These are phyloP conservation scores for Blastobotrys illinoisensis DNA, from an alignment of 1,139 yeast genomes.

Conservation along the genomic window DNA sequence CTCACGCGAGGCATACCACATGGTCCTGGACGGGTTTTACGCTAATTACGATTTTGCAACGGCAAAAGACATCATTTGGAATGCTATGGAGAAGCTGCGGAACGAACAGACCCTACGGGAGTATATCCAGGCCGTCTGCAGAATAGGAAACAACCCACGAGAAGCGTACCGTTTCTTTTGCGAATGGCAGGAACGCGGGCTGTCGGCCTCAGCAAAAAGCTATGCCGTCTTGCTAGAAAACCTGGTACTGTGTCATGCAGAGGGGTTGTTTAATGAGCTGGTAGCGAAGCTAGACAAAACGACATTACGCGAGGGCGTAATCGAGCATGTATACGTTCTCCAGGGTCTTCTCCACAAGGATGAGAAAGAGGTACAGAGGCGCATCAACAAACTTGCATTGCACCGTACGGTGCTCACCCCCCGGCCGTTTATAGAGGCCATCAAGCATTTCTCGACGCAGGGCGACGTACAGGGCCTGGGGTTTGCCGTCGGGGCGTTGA, in stretches of 20 bases:
- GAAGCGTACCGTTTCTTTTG: constrained; percentile 18
- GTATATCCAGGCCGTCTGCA: constrained; percentile 17
- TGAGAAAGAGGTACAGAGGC: constrained; percentile 11
- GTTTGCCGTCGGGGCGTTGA: constrained; percentile 10
- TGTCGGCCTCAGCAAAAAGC: constrained; percentile 1
- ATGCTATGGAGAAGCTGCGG: constrained; percentile 10
- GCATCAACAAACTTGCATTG: constrained; percentile 7
- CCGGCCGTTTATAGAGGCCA: constrained; percentile 7
- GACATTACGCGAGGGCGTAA: constrained; percentile 3
- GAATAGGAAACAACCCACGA: constrained; percentile 16
- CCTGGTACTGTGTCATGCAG: constrained; percentile 2
- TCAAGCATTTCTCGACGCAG: constrained; percentile 7
- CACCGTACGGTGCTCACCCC: not conserved
- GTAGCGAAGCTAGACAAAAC: constrained; percentile 9
- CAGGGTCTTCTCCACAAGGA: constrained; percentile 14
- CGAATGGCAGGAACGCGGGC: constrained; percentile 15
- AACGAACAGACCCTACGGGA: constrained; percentile 16
- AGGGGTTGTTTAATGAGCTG: constrained; percentile 5
- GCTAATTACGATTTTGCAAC: constrained; percentile 18
- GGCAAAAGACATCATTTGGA: constrained; percentile 20
- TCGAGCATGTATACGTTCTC: constrained; percentile 16
- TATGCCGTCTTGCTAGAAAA: constrained; percentile 7
- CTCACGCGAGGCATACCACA: constrained; percentile 14
- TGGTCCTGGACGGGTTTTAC: constrained; percentile 19
- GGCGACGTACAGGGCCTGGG: constrained; percentile 11